These are phyloP conservation scores for Vaccinium vitisidaea DNA, from an alignment of 148 eudicot genomes.

Conservation along the genomic window DNA sequence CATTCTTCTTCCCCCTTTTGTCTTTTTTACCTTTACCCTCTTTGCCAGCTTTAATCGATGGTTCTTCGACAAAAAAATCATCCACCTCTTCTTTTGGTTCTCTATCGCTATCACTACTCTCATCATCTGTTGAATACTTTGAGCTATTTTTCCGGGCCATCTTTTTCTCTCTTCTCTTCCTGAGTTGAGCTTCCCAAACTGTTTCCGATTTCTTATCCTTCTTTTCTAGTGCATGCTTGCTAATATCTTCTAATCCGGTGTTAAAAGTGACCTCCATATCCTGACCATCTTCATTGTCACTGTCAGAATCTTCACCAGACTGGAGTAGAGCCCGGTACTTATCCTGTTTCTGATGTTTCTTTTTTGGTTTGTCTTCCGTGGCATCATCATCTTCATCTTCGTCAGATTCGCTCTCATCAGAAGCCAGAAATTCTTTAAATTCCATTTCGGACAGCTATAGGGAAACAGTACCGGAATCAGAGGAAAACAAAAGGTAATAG, in stretches of 20 bases:
- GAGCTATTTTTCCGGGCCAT: conserved; percentile 54
- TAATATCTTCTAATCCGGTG: conserved; percentile 86
- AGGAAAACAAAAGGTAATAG: background rate
- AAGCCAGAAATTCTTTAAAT: conserved; percentile 74
- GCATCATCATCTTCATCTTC: conserved; percentile 43
- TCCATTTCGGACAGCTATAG: conserved; percentile 69
- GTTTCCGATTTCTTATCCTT: conserved; percentile 72
- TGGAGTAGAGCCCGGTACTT: conserved; percentile 66
- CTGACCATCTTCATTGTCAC: conserved; percentile 52
- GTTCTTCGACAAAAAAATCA: conserved; percentile 75
- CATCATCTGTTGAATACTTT: conserved; percentile 77
- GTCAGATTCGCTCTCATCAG: conserved; percentile 74
- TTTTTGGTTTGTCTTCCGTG: conserved; percentile 27
- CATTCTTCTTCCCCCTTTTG: conserved; percentile 23
- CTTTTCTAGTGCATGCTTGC: conserved; percentile 82
- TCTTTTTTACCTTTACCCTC: conserved; percentile 27
- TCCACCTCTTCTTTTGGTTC: conserved; percentile 50
- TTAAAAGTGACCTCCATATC: conserved; percentile 98
- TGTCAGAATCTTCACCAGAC: conserved; percentile 72
- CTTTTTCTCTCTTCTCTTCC: conserved; percentile 79
- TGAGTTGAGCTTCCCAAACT: conserved; percentile 81
- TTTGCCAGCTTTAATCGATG: conserved; percentile 35
- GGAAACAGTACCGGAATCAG: background rate
- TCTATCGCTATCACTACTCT: conserved; percentile 48
- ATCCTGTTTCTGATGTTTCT: conserved; percentile 50